Base-by-base conservation (phyloP, 2,329 filamentous ascomycete genomes). In the Coniella vitis region DNA sequence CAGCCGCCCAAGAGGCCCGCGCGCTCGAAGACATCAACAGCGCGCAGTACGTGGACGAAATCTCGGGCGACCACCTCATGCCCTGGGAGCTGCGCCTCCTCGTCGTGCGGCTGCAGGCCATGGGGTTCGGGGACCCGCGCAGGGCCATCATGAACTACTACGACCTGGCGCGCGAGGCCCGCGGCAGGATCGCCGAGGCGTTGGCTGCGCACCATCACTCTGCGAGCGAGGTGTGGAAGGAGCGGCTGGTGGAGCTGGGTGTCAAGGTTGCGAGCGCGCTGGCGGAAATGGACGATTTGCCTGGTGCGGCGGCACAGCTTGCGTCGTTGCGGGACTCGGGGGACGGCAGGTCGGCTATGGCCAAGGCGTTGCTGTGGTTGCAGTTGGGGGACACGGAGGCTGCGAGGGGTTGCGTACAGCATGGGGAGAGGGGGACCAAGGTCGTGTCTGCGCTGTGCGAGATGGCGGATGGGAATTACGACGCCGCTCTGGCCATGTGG, bases 141-240 rank as follows among this genome's bases (percentile, higher is more conserved):
- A 78, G 90, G 53, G 86, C 87, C 3, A 84, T 98, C 49, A 91
- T 93, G 75, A 87, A 86, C 38, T 88, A 95, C 63, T 95, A 95
- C 62, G 90, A 95, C 54, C 75, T 97, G 2, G 90, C 84, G 0
- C 69, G 86, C 8, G 89, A 95, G 64, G 88, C 87, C 2, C 75
- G 90, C 16, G 69, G 72, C 2, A 75, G 77, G 49, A 70, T 87
- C 4, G 66, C 70, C 16, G 71, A 68, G 29, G 74, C 79, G 0
- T 61, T 58, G 4, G 60, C 57, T 10, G 59, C 56, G 29, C 70
- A 72, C 35, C 74, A 77, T 9, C 72, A 76, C 44, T 73, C 80
- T 1, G 78, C 79, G 19, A 69, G 74, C 14, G 71, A 75, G 55
- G 57, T 85, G 5, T 97, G 91, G 91, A 81, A 79, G 55, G 67